Evolutionary conservation across 306 rosid genomes (phyloP).

Genomic region (Vachellia pachyceras): DNA sequence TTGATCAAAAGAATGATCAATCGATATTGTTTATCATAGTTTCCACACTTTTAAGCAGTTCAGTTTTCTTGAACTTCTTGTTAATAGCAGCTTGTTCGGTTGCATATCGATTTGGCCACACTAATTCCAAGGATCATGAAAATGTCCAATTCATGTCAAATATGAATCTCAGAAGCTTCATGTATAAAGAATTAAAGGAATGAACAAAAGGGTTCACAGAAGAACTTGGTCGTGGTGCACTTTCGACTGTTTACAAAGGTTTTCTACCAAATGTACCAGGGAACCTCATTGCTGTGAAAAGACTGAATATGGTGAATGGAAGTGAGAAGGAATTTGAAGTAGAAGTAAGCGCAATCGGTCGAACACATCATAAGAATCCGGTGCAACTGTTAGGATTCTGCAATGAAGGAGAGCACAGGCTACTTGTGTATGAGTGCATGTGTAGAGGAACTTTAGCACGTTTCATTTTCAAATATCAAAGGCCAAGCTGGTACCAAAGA

Average conservation of each 20-base stretch:
- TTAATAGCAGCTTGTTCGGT: background rate
- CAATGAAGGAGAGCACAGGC: slow-evolving; percentile 15
- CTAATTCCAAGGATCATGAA: background rate
- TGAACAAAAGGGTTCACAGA: slow-evolving; percentile 31
- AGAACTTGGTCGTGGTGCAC: slow-evolving; percentile 32
- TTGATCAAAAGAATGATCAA: background rate
- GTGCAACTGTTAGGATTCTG: slow-evolving; percentile 26
- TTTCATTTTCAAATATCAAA: background rate
- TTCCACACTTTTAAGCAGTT: slow-evolving; percentile 20
- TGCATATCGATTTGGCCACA: background rate
- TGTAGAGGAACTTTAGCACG: background rate
- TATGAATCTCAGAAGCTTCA: slow-evolving; percentile 28
- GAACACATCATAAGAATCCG: slow-evolving; percentile 21
- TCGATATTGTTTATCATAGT: slow-evolving; percentile 13
- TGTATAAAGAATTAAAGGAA: slow-evolving; percentile 13
- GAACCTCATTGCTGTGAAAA: slow-evolving; percentile 35
- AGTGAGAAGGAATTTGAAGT: slow-evolving; percentile 1
- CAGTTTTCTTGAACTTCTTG: slow-evolving; percentile 4
- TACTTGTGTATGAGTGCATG: slow-evolving; percentile 4
- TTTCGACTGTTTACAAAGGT: slow-evolving; percentile 33
- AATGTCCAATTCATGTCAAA: background rate
- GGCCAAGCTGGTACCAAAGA: background rate
- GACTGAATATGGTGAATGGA: background rate
- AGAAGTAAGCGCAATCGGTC: slow-evolving; percentile 20
- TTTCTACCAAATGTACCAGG: background rate